Conservation (phyloP, 768 basidiomycete species). For the Strobilomyces echinocephalus region DNA sequence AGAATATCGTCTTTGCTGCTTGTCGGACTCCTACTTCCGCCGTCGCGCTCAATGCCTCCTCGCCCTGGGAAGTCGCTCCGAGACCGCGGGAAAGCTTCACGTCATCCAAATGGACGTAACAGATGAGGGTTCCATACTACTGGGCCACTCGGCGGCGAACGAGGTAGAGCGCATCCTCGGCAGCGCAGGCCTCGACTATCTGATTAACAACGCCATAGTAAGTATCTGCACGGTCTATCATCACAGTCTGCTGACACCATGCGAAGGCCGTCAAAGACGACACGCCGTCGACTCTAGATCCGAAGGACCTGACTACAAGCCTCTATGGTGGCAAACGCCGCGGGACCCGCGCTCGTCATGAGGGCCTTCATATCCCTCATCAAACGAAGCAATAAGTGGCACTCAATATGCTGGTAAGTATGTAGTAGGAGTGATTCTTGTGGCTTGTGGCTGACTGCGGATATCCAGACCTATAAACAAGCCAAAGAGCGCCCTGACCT, state of each 20-base stretch:
- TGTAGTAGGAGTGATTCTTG: too few relatives aligned
- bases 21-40: slow-evolving; percentile 2
- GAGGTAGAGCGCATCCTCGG: slow-evolving; percentile 18
- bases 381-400: slow-evolving; percentile 29
- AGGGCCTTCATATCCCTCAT: slow-evolving; percentile 34
- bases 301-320: slow-evolving; percentile 19
- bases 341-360: slow-evolving; percentile 32
- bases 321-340: slow-evolving; percentile 31
- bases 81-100: slow-evolving; percentile 17
- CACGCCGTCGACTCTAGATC: slow-evolving; percentile 20
- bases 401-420: slow-evolving; percentile 38
- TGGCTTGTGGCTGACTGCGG: not conserved
- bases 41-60: not conserved
- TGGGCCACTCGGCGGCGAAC: slow-evolving; percentile 4
- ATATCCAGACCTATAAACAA: not conserved
- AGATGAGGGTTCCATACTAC: slow-evolving; percentile 29
- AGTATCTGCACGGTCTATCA: slow-evolving; percentile 5
- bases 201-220: slow-evolving; percentile 39
- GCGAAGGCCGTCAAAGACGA: slow-evolving; percentile 22
- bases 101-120: slow-evolving; percentile 32
- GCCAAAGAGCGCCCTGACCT: not conserved
- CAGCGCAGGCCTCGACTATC: slow-evolving; percentile 32
- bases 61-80: not conserved
- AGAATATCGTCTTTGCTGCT: slow-evolving; percentile 9
- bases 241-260: not conserved